Conservation (phyloP, 1,284 basidiomycete species). For the Leccinum fuscescens region DNA sequence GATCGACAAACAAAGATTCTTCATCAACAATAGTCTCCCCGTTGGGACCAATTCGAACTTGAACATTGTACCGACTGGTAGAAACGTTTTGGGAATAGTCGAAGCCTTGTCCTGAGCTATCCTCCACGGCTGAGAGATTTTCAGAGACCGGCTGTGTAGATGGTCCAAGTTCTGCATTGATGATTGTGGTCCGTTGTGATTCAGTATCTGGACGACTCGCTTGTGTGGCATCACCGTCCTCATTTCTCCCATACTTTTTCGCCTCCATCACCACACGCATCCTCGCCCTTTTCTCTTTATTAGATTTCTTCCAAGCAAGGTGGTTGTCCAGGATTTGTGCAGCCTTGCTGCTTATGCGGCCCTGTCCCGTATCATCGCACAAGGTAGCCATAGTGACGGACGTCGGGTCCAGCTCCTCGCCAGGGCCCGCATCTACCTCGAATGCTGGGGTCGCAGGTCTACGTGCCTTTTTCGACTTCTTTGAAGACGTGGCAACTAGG, state of each 20-base stretch:
- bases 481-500: conserved; percentile 8
- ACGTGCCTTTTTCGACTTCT: conserved; percentile 30
- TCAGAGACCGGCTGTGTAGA: conserved; percentile 13
- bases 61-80: conserved; percentile 73
- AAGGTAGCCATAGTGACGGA: conserved; percentile 73
- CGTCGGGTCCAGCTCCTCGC: conserved; percentile 75
- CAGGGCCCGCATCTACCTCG: conserved; percentile 58
- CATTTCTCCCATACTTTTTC: conserved; percentile 66
- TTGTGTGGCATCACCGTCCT: conserved; percentile 34
- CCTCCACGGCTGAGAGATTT: conserved; percentile 19
- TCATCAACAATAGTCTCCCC: conserved; percentile 82
- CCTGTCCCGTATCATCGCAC: conserved; percentile 71
- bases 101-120: conserved; percentile 55
- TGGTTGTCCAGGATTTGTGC: conserved; percentile 67
- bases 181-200: conserved; percentile 7
- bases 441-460: conserved; percentile 51
- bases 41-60: conserved; percentile 77
- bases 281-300: conserved; percentile 58
- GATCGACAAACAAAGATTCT: conserved; percentile 74
- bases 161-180: conserved; percentile 4
- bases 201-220: conserved; percentile 18
- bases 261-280: conserved; percentile 64
- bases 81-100: conserved; percentile 64
- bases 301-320: conserved; percentile 62
- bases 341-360: conserved; percentile 71